Evolutionary conservation across 1,139 yeast species (phyloP), one percentile per base, ranked within the genome.

Genomic region (Magnusiomyces magnusii): DNA sequence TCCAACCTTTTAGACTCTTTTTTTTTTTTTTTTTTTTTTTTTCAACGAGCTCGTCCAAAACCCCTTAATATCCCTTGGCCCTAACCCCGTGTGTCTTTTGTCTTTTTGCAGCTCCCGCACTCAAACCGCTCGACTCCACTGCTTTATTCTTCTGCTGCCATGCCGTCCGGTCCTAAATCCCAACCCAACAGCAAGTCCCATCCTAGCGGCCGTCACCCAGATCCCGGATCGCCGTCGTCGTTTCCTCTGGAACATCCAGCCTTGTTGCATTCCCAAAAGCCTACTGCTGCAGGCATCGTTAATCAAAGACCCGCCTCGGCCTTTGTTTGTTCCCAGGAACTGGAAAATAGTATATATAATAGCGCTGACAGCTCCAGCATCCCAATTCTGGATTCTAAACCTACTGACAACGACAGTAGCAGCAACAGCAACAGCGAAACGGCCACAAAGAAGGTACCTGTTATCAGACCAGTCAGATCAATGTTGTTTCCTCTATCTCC

Each of bases 101-200:
- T 3, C 44, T 39, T 9, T 15, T 39, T 39, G 19, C 17, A 39
- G 44, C 44, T 31, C 13, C 13, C 36, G 36, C 36, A 39, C 17
- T 39, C 19, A n/a, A n/a, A 39, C 19, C 17, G 17, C 5, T 39
- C 44, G 17, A 10, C 44, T 9, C 17, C 44, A 17, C 44, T n/a
- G 19, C 44, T 15, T 39, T 39, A 9, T 39, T n/a, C 44, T 17
- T 3, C 44, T 19, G 3, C 17, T 39, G n/a, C n/a, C n/a, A n/a
- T n/a, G n/a, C n/a, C n/a, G n/a, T n/a, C 13, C 36, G 36, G 36
- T 13, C 13, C 36, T 13, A 31, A 47, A 55, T 34, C 53, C 58
- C 3, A 42, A 47, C 24, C 54, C 54, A 47, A 57, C 59, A 28
- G 57, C 58, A n/a, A 59, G 54, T 27, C 55, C 56, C 24, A 56